Percentiles rank a stretch among this genome's conserved stretches.
phyloP scores from a whole-genome alignment of 2,329 filamentous ascomycete genomes.

The Apiospora marii region DNA sequence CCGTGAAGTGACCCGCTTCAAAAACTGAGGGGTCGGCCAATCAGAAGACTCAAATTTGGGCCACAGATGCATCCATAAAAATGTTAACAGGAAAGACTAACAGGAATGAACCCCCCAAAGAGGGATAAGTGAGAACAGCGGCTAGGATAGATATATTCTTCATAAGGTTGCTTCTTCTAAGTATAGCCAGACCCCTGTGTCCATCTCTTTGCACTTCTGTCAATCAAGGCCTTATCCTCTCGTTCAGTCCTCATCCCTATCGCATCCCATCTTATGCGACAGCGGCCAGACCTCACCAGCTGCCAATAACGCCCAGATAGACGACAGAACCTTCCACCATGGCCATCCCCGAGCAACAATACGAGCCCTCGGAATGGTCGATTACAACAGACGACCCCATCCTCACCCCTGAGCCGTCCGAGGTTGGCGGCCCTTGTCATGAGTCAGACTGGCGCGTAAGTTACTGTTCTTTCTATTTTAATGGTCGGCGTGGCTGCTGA shows the following conservation, averaged over 20 bases:
- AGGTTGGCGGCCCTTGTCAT: constrained; percentile 6
- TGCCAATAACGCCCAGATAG: not conserved
- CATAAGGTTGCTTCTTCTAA: constrained; percentile 4
- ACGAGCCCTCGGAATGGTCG: constrained; percentile 8
- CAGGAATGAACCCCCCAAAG: constrained; percentile 8
- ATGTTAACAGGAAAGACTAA: not conserved
- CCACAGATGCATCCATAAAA: not conserved
- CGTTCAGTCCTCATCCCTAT: constrained; percentile 1
- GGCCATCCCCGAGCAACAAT: constrained; percentile 7
- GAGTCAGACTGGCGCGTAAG: constrained; percentile 12
- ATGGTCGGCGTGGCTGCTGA: not conserved
- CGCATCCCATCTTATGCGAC: not conserved
- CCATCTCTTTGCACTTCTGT: not conserved
- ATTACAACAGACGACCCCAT: constrained; percentile 14
- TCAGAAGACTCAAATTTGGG: not conserved
- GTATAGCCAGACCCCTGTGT: not conserved
- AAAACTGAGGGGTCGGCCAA: not conserved
- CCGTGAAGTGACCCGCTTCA: not conserved
- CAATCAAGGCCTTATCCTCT: constrained; percentile 1
- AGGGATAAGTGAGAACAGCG: not conserved
- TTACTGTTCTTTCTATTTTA: constrained; percentile 1
- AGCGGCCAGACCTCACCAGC: constrained; percentile 6
- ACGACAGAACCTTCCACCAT: not conserved
- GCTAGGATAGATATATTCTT: constrained; percentile 2
- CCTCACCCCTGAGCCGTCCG: constrained; percentile 17